Conservation (phyloP, 495 filamentous ascomycete species). For the Lentithecium fluviatile region DNA sequence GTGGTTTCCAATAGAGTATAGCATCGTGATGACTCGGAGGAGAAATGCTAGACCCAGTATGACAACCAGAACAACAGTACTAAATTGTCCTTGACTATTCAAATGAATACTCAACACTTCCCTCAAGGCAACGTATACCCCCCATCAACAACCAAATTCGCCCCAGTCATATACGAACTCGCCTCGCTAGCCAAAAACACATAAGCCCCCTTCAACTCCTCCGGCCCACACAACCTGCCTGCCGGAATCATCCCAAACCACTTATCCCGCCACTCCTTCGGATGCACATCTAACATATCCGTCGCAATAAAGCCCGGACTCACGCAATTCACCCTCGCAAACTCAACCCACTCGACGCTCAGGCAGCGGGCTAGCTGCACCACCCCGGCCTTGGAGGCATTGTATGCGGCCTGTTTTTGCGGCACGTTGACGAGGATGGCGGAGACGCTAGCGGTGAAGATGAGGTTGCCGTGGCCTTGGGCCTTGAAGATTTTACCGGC, state of each 20-base stretch:
- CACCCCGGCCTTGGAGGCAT: too few relatives aligned
- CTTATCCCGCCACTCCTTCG: slow-evolving; percentile 32
- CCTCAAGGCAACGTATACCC: too few relatives aligned
- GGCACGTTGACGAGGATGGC: slow-evolving; percentile 33
- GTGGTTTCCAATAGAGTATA: too few relatives aligned
- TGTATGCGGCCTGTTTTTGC: slow-evolving; percentile 41
- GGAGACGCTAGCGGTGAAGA: slow-evolving; percentile 37
- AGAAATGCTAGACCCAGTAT: too few relatives aligned
- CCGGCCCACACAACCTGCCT: slow-evolving; percentile 34
- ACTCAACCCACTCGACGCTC: not conserved
- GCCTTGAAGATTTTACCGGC: slow-evolving; percentile 35
- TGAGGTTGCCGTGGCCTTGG: slow-evolving; percentile 35
- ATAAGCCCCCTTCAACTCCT: slow-evolving; percentile 37
- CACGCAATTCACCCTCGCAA: too few relatives aligned
- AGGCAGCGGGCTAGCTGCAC: too few relatives aligned
- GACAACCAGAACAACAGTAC: too few relatives aligned
- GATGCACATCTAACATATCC: not conserved
- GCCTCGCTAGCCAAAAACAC: slow-evolving; percentile 39
- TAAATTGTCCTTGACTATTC: too few relatives aligned
- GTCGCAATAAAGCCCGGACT: not conserved
- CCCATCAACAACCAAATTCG: not conserved
- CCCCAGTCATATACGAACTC: not conserved
- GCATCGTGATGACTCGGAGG: too few relatives aligned
- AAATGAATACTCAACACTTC: too few relatives aligned
- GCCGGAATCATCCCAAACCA: slow-evolving; percentile 30